Evolutionary conservation across 148 eudicot species (phyloP).

Genomic region (Vaccinium corymbosum): DNA sequence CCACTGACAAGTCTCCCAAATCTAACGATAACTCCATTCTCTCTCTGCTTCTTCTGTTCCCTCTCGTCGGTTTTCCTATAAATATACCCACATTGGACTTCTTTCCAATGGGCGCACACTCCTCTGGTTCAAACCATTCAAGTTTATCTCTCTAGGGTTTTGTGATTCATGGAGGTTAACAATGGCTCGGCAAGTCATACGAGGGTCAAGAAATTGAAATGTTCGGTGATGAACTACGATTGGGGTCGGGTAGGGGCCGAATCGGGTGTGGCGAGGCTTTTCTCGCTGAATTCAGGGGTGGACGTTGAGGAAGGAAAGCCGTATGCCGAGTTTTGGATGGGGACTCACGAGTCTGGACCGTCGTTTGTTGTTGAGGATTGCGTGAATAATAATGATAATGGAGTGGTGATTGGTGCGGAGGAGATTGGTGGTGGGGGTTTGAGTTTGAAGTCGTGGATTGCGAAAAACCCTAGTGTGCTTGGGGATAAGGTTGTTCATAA

Average conservation of each 20-base stretch:
- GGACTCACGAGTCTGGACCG: slow-evolving; percentile 84
- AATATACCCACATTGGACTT: background rate
- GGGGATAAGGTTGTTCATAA: slow-evolving; percentile 32
- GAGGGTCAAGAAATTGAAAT: slow-evolving; percentile 45
- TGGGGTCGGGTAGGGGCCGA: slow-evolving; percentile 73
- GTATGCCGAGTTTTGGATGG: slow-evolving; percentile 96
- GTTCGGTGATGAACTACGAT: slow-evolving; percentile 70
- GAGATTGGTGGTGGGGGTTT: slow-evolving; percentile 59
- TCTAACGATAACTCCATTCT: background rate
- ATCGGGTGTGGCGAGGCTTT: slow-evolving; percentile 57
- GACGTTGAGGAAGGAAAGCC: slow-evolving; percentile 43
- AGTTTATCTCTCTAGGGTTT: background rate
- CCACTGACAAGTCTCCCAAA: slow-evolving; percentile 10
- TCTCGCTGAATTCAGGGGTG: slow-evolving; percentile 41
- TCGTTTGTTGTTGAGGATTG: slow-evolving; percentile 42
- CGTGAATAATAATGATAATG: slow-evolving; percentile 1
- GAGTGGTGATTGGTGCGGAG: slow-evolving; percentile 20
- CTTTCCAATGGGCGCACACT: background rate
- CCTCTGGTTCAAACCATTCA: background rate
- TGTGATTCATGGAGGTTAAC: slow-evolving; percentile 27
- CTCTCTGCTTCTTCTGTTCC: background rate
- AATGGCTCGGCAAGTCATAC: slow-evolving; percentile 17
- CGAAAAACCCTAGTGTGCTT: slow-evolving; percentile 63
- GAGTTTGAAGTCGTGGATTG: slow-evolving; percentile 72
- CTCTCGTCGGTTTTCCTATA: slow-evolving; percentile 12